Evolutionary conservation across 768 basidiomycete genomes (phyloP), one percentile per base, ranked within the genome.

Genomic region (Mrakia frigida): DNA sequence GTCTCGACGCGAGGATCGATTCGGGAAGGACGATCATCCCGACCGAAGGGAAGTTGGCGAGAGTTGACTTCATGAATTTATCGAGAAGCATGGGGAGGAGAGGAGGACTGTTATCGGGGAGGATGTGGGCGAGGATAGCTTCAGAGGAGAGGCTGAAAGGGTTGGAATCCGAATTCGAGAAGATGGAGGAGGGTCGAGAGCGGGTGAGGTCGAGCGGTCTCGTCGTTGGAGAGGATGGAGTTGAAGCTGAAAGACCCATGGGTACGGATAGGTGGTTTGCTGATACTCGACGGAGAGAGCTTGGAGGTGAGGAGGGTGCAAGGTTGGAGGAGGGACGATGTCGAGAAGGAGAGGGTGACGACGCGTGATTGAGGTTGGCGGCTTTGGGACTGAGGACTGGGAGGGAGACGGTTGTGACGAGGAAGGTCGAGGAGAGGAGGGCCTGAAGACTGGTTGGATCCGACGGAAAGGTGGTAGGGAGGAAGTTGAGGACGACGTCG

Each of bases 401-500:
- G 25, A 68, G 65, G 65, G 65, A 35, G 37, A 68, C 39, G 1
- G 65, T 68, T 3, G 65, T 68, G 65, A 68, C 65, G 37, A 68
- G 65, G 39, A 68, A 68, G 25, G 65, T 39, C 0, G 65, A 37
- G 25, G 65, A 68, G 37, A 68, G 65, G 21, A 68, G 65, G 23
- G 65, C 43, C 43, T 68, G 65, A 23, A 68, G 65, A 13, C 39
- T 68, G 37, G 39, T 68, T 6, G 65, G 65, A 13, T 68, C 65
- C 21, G 21, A 39, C 2, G 65, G 21, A 7, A 39, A 39, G 35
- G 65, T 35, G 37, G 35, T 25, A 10, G 65, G 65, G 35, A 68
- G 65, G 39, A 68, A 68, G 65, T 68, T 35, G 25, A 68, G 65
- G 33, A 68, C 65, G 37, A 68, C 25, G 65, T 68, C 65, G 65